phyloP scores from a whole-genome alignment of 1,284 basidiomycete genomes.

The Singerocomus inundabilis region DNA sequence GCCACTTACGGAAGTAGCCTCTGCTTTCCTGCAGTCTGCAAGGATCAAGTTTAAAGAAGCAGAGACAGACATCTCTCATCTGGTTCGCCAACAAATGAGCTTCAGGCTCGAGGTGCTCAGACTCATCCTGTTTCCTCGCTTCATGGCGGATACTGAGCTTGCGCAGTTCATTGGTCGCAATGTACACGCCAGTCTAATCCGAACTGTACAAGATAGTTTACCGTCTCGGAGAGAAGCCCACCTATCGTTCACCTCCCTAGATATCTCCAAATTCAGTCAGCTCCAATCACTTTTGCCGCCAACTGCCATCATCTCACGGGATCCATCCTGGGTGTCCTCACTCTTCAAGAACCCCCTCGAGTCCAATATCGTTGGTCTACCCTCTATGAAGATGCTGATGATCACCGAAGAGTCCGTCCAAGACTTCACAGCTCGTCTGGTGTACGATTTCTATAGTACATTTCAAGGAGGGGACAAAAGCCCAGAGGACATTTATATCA shows the following conservation, averaged over 20 bases:
- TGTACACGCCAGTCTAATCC: constrained; percentile 65
- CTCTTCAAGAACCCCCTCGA: constrained; percentile 59
- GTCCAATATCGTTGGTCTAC: constrained; percentile 73
- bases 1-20: constrained; percentile 77
- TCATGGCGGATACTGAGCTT: constrained; percentile 69
- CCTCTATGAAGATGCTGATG: constrained; percentile 79
- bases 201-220: constrained; percentile 49
- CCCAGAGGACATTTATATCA: constrained; percentile 75
- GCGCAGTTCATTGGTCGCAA: constrained; percentile 67
- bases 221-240: constrained; percentile 61
- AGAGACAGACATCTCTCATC: constrained; percentile 55
- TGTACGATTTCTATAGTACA: constrained; percentile 72
- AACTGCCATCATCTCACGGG: constrained; percentile 40
- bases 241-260: constrained; percentile 71
- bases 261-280: constrained; percentile 67
- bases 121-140: constrained; percentile 72
- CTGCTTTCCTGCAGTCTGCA: constrained; percentile 78
- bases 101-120: constrained; percentile 60
- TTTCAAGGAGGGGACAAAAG: constrained; percentile 57
- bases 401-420: constrained; percentile 55
- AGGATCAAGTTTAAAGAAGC: constrained; percentile 63
- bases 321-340: constrained; percentile 52
- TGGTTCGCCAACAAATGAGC: constrained; percentile 70
- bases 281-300: constrained; percentile 46
- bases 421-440: constrained; percentile 42